phyloP scores from a whole-genome alignment of 1,284 basidiomycete species.

The Ganoderma lingzhi region DNA sequence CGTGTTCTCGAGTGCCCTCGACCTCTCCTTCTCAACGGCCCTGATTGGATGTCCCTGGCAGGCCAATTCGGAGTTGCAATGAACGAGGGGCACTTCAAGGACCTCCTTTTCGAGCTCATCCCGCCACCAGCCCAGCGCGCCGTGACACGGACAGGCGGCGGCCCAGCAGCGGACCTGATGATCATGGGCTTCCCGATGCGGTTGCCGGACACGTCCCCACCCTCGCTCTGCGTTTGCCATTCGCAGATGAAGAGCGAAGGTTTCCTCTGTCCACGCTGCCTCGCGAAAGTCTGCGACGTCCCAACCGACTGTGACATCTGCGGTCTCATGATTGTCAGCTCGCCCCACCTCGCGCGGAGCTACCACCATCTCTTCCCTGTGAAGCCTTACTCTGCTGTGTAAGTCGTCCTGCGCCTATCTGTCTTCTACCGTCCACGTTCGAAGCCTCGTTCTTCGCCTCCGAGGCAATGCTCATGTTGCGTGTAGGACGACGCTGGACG shows the following conservation, averaged over 20 bases:
- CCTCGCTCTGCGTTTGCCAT: constrained; percentile 93
- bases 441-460: constrained; percentile 8
- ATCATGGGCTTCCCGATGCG: constrained; percentile 99
- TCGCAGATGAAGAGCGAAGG: constrained; percentile 89
- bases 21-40: not conserved
- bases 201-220: constrained; percentile 83
- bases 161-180: constrained; percentile 88
- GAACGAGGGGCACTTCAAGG: constrained; percentile 97
- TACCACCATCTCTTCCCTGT: constrained; percentile 96
- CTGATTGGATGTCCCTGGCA: constrained; percentile 41
- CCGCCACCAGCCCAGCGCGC: constrained; percentile 90
- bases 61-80: constrained; percentile 94
- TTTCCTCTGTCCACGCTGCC: constrained; percentile 95
- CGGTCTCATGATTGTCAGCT: constrained; percentile 96
- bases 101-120: constrained; percentile 95
- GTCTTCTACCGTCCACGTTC: not conserved
- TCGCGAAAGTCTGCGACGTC: constrained; percentile 94
- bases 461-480: constrained; percentile 6
- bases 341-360: constrained; percentile 95
- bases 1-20: not conserved
- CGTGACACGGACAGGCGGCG: constrained; percentile 56
- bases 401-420: constrained; percentile 45
- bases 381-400: constrained; percentile 83
- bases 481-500: constrained; percentile 50
- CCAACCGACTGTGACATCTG: constrained; percentile 99